Percentiles rank a stretch among this genome's conserved stretches.
Conservation (phyloP, 345 rosid species). For the Salix udensis region DNA sequence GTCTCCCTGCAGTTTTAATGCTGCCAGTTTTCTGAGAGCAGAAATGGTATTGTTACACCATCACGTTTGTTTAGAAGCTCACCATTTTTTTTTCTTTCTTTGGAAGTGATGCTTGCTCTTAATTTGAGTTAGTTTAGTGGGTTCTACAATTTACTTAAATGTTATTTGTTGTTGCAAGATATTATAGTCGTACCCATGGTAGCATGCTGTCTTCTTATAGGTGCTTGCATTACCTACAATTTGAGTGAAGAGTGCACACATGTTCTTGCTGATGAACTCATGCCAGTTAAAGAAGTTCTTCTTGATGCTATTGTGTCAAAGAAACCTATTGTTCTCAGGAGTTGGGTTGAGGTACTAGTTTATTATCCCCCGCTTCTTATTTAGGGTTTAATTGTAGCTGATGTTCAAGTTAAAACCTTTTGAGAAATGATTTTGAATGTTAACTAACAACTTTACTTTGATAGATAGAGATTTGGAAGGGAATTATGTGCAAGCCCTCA, state of each 20-base stretch:
- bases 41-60: background rate
- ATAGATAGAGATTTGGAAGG: background rate
- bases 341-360: constrained; percentile 68
- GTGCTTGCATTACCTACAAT: constrained; percentile 46
- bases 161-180: background rate
- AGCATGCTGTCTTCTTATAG: constrained; percentile 27
- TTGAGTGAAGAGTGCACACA: constrained; percentile 70
- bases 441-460: background rate
- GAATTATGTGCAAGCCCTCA: no score
- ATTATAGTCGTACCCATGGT: background rate
- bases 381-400: background rate
- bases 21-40: background rate
- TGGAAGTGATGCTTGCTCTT: background rate
- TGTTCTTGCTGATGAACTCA: constrained; percentile 50
- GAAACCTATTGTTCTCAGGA: constrained; percentile 46
- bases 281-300: constrained; percentile 47
- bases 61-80: background rate
- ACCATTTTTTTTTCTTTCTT: background rate
- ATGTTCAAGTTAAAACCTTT: background rate
- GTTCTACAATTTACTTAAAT: background rate
- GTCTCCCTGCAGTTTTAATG: background rate
- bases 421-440: background rate
- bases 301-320: constrained; percentile 59
- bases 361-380: constrained; percentile 1
- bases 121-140: background rate